Conservation (phyloP, 495 filamentous ascomycete species). For the Neurospora hispaniola region DNA sequence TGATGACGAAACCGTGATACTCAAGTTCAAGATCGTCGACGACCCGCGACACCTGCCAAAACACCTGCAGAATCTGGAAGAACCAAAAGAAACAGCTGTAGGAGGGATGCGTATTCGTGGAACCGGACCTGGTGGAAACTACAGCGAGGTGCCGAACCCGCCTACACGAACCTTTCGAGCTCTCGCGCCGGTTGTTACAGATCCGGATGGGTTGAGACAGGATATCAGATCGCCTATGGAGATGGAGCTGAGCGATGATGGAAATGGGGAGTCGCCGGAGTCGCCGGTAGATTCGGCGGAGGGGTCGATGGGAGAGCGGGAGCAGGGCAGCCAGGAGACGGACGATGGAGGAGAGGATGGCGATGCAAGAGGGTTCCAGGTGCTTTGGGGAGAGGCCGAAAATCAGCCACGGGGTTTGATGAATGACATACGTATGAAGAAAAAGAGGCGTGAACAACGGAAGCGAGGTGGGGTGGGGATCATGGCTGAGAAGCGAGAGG, state of each 20-base stretch:
- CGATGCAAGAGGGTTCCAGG: background rate
- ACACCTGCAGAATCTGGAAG: too few relatives aligned
- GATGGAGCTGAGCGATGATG: background rate
- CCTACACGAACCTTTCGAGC: background rate
- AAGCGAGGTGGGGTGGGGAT: background rate
- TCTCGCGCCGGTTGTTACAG: background rate
- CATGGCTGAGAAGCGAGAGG: background rate
- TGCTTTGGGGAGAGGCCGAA: background rate
- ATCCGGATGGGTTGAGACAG: background rate
- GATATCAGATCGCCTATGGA: background rate
- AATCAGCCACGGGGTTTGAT: background rate
- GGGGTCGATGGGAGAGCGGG: background rate
- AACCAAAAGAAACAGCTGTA: too few relatives aligned
- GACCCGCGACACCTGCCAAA: too few relatives aligned
- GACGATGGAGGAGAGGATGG: background rate
- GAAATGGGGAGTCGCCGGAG: background rate
- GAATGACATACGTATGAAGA: background rate
- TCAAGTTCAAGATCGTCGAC: background rate
- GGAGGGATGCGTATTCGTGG: too few relatives aligned
- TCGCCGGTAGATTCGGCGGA: background rate
- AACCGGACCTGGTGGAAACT: background rate
- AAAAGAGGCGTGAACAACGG: background rate
- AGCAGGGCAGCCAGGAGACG: too few relatives aligned
- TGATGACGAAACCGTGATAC: background rate
- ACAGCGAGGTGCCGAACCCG: background rate